Percentiles rank a stretch among this genome's conserved stretches.
Conservation (phyloP, 352 stramenopile species). For the Globisporangium emineosum region DNA sequence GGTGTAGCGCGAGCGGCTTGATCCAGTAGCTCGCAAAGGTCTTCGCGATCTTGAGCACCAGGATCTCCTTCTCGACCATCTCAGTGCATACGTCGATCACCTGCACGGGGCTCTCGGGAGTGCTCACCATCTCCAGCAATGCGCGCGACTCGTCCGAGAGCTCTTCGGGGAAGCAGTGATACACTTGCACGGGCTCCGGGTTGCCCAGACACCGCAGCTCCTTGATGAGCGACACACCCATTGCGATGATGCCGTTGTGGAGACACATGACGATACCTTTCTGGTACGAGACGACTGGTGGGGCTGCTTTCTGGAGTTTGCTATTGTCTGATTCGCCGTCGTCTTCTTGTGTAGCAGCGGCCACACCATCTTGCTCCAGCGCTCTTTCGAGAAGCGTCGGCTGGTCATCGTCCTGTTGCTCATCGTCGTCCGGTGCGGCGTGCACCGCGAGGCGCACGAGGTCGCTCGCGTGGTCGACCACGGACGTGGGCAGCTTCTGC, state of each 20-base stretch:
- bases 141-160: slow-evolving; percentile 29
- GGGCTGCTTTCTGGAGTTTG: not conserved
- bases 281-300: not conserved
- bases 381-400: not conserved
- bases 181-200: slow-evolving; percentile 40
- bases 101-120: slow-evolving; percentile 30
- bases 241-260: slow-evolving; percentile 35
- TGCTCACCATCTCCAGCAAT: slow-evolving; percentile 23
- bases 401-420: not conserved
- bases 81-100: slow-evolving; percentile 44
- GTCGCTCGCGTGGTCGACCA: slow-evolving; percentile 11
- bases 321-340: not conserved
- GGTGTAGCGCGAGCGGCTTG: slow-evolving; percentile 53
- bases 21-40: slow-evolving; percentile 49
- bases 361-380: not conserved
- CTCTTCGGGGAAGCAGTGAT: slow-evolving; percentile 44
- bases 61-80: slow-evolving; percentile 18
- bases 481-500: not conserved
- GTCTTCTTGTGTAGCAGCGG: not conserved
- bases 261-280: slow-evolving; percentile 36
- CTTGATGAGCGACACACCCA: slow-evolving; percentile 45
- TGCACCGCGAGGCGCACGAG: slow-evolving; percentile 11
- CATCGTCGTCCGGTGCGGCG: slow-evolving; percentile 4
- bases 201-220: slow-evolving; percentile 49
- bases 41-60: slow-evolving; percentile 40